These are phyloP conservation scores for Coniosporium tulheliwenetii DNA, from an alignment of 2,329 filamentous ascomycete genomes.

Conservation along the genomic window DNA sequence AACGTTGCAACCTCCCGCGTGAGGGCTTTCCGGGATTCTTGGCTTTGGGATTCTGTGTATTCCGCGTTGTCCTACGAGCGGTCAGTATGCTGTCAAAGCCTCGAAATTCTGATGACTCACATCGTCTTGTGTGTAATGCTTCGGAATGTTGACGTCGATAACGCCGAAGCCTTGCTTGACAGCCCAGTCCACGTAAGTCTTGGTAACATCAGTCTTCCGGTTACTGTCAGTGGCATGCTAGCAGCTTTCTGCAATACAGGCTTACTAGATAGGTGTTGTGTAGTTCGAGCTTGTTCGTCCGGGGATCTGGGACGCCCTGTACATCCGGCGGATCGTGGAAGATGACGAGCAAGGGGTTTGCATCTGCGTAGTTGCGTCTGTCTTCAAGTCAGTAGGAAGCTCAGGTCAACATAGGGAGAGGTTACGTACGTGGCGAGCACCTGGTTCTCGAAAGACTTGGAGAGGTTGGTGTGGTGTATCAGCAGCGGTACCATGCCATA, in stretches of 20 bases:
- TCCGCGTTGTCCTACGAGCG: slow-evolving; percentile 13
- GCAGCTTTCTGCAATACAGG: slow-evolving; percentile 12
- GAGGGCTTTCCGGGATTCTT: slow-evolving; percentile 22
- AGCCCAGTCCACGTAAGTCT: slow-evolving; percentile 75
- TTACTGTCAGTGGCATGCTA: slow-evolving; percentile 24
- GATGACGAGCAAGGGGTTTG: slow-evolving; percentile 61
- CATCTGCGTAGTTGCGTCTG: slow-evolving; percentile 48
- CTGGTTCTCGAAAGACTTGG: slow-evolving; percentile 71
- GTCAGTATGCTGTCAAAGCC: slow-evolving; percentile 2
- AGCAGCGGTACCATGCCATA: slow-evolving; percentile 67
- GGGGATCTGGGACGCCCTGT: slow-evolving; percentile 24
- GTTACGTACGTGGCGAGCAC: slow-evolving; percentile 55
- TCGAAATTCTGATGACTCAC: slow-evolving; percentile 21
- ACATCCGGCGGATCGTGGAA: slow-evolving; percentile 65
- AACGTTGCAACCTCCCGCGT: slow-evolving; percentile 64
- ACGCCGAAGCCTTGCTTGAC: slow-evolving; percentile 61
- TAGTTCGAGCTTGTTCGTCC: slow-evolving; percentile 55
- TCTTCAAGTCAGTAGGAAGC: slow-evolving; percentile 4
- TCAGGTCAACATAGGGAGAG: slow-evolving; percentile 3
- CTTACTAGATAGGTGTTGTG: slow-evolving; percentile 84
- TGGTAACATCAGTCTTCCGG: slow-evolving; percentile 60
- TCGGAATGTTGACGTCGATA: slow-evolving; percentile 83
- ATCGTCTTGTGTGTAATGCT: slow-evolving; percentile 51
- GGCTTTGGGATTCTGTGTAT: slow-evolving; percentile 32
- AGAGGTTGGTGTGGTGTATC: slow-evolving; percentile 58